Conservation (phyloP, 129 eudicot species). For the Silybum marianum region DNA sequence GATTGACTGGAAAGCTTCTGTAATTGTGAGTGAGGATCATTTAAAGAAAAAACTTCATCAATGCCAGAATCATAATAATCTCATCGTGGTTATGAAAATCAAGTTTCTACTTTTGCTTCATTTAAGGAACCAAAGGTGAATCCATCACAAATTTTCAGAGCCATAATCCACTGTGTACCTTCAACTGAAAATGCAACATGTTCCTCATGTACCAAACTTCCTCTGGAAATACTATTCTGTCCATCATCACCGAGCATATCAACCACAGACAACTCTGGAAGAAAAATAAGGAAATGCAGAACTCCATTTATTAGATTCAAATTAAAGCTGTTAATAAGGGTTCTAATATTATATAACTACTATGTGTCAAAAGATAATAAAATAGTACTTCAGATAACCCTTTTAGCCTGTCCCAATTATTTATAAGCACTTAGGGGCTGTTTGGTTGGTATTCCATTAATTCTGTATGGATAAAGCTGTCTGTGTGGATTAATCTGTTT, state of each 20-base stretch:
- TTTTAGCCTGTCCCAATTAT: background rate
- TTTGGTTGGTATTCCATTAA: no score
- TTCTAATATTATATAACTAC: constrained; percentile 17
- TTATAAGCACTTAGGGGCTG: background rate
- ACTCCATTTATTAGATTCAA: constrained; percentile 15
- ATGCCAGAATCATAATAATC: background rate
- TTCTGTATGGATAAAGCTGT: no score
- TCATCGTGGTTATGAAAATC: background rate
- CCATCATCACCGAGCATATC: constrained; percentile 83
- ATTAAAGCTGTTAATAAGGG: constrained; percentile 18
- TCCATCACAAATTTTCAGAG: constrained; percentile 2
- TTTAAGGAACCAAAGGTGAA: constrained; percentile 12
- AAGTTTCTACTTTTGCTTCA: background rate
- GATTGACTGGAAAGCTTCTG: background rate
- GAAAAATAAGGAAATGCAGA: constrained; percentile 20
- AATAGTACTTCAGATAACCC: background rate
- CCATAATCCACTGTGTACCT: constrained; percentile 49
- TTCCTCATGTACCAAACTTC: constrained; percentile 54
- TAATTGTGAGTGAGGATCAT: background rate
- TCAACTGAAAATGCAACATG: constrained; percentile 91
- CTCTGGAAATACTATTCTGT: constrained; percentile 39
- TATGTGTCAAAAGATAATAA: background rate
- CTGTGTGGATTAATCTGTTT: no score
- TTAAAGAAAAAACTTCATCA: background rate
- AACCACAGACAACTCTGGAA: constrained; percentile 65